Evolutionary conservation across 108 stramenopile species (phyloP).

Genomic region (Nitzschia inconspicua): DNA sequence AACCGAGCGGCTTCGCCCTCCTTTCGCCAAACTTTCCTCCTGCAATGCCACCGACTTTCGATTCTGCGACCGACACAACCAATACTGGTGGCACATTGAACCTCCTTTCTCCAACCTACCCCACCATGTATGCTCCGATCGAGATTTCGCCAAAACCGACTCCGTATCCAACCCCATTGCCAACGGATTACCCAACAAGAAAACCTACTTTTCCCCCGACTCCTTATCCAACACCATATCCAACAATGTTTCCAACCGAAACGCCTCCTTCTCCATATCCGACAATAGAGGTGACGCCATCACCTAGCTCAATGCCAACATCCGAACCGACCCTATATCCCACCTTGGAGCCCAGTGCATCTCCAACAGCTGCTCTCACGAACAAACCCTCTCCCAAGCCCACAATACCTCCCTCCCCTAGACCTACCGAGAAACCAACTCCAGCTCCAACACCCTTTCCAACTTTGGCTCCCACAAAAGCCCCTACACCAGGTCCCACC

Average conservation of each 20-base stretch:
- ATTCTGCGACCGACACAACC: too few relatives aligned
- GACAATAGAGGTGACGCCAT: background rate
- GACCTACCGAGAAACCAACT: background rate
- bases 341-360: background rate
- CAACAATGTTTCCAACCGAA: background rate
- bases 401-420: background rate
- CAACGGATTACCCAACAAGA: background rate
- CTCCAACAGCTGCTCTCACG: background rate
- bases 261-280: background rate
- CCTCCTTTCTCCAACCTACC: too few relatives aligned
- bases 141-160: too few relatives aligned
- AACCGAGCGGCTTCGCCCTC: too few relatives aligned
- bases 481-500: background rate
- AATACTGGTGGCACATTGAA: too few relatives aligned
- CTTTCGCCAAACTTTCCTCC: too few relatives aligned
- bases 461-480: background rate
- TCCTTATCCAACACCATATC: slow-evolving; percentile 2
- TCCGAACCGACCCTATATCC: background rate
- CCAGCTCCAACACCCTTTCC: background rate
- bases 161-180: background rate
- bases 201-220: background rate
- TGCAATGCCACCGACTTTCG: too few relatives aligned
- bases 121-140: too few relatives aligned
- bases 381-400: background rate
- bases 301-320: background rate